A percentile compares a stretch with the other conserved stretches of the same genome.
These are phyloP conservation scores for Zygosaccharomyces pseudorouxii DNA, from an alignment of 805 yeast species.

Conservation along the genomic window DNA sequence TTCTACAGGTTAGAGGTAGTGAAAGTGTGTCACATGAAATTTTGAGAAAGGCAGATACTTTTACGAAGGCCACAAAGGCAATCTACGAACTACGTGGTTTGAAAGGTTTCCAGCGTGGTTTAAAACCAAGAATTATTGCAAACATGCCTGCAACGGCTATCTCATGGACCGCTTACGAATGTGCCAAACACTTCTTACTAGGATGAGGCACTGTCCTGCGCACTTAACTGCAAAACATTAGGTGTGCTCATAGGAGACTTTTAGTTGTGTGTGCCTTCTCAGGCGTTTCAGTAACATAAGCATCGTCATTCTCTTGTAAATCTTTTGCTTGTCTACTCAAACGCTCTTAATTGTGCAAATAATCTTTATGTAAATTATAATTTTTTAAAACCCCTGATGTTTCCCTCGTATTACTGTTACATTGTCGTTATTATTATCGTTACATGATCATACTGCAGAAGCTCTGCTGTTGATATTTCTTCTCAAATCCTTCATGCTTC, in stretches of 20 bases:
- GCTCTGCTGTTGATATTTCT: slow-evolving; percentile 16
- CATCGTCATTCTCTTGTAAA: slow-evolving; percentile 4
- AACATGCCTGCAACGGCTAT: slow-evolving; percentile 96
- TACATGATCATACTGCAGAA: slow-evolving; percentile 1
- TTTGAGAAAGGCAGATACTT: slow-evolving; percentile 54
- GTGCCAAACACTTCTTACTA: slow-evolving; percentile 63
- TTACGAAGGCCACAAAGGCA: slow-evolving; percentile 64
- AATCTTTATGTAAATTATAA: slow-evolving; percentile 4
- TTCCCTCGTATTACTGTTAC: not conserved
- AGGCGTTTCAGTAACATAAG: not conserved
- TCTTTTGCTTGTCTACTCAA: not conserved
- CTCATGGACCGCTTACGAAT: slow-evolving; percentile 96
- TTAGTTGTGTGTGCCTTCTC: too few relatives aligned
- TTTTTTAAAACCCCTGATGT: not conserved
- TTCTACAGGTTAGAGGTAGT: slow-evolving; percentile 73
- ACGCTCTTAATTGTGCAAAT: slow-evolving; percentile 1
- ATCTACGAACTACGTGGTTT: slow-evolving; percentile 58
- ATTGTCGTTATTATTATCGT: not conserved
- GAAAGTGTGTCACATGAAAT: slow-evolving; percentile 38
- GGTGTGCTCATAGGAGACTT: too few relatives aligned
- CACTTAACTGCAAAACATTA: too few relatives aligned
- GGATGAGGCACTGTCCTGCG: not conserved
- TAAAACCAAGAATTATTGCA: slow-evolving; percentile 84
- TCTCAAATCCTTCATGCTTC: slow-evolving; percentile 23
- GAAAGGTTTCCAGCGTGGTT: slow-evolving; percentile 73